Conservation (phyloP, 2,329 filamentous ascomycete species). For the Fusarium verticillioides region DNA sequence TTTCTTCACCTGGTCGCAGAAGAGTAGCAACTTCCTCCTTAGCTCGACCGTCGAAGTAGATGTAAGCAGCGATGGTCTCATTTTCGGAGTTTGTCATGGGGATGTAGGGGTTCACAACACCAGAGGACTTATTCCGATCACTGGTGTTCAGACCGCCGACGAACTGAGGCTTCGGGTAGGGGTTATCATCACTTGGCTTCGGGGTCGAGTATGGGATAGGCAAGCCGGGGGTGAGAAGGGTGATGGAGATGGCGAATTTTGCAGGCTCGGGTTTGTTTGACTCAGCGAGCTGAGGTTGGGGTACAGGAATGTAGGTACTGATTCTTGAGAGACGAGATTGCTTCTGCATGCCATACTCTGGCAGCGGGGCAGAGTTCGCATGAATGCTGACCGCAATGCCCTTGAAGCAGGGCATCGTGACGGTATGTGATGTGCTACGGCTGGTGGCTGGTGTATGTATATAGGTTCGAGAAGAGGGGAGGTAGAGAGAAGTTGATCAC, state of each 20-base stretch:
- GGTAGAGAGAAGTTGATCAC: slow-evolving; percentile 29
- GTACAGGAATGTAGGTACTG: slow-evolving; percentile 96
- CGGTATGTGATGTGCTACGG: slow-evolving; percentile 25
- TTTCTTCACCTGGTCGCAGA: slow-evolving; percentile 91
- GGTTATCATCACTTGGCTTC: slow-evolving; percentile 79
- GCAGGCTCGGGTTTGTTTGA: slow-evolving; percentile 87
- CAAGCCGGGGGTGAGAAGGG: slow-evolving; percentile 86
- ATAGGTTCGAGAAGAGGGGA: slow-evolving; percentile 31
- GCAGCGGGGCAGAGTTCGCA: slow-evolving; percentile 79
- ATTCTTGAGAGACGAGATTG: slow-evolving; percentile 92
- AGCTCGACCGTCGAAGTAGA: slow-evolving; percentile 94
- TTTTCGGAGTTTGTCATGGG: slow-evolving; percentile 93
- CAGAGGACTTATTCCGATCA: slow-evolving; percentile 60
- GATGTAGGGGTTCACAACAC: slow-evolving; percentile 83
- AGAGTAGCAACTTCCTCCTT: slow-evolving; percentile 98
- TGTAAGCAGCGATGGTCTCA: slow-evolving; percentile 98
- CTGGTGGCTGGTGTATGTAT: slow-evolving; percentile 19
- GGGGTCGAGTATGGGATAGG: slow-evolving; percentile 93
- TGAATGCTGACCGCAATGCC: slow-evolving; percentile 99
- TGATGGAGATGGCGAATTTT: slow-evolving; percentile 98
- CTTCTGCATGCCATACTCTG: slow-evolving; percentile 95
- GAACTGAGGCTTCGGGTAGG: slow-evolving; percentile 82
- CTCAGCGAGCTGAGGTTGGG: slow-evolving; percentile 78
- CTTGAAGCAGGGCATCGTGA: slow-evolving; percentile 93
- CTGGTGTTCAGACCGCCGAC: slow-evolving; percentile 75